phyloP scores from a whole-genome alignment of 352 stramenopile genomes.

The Globisporangium lucens region DNA sequence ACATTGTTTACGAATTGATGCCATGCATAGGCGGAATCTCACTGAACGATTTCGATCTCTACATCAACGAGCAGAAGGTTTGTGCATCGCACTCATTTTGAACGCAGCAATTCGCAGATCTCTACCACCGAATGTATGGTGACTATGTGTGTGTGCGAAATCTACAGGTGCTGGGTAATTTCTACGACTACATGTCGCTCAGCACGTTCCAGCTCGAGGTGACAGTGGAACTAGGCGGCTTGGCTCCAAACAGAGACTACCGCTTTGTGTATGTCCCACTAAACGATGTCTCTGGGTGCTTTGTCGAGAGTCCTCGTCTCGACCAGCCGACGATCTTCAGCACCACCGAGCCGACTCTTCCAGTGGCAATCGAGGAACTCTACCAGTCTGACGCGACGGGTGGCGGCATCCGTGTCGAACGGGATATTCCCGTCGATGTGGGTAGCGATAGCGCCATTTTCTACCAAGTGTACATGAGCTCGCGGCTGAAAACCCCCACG shows the following conservation, averaged over 20 bases:
- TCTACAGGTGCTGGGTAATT: slow-evolving; percentile 26
- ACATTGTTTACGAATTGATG: background rate
- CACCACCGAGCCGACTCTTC: slow-evolving; percentile 23
- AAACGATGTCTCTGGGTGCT: slow-evolving; percentile 52
- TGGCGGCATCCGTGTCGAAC: slow-evolving; percentile 43
- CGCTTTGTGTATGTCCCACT: slow-evolving; percentile 36
- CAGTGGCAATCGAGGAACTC: slow-evolving; percentile 28
- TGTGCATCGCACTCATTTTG: background rate
- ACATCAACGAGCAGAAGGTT: slow-evolving; percentile 31
- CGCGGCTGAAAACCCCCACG: slow-evolving; percentile 1
- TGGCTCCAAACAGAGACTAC: slow-evolving; percentile 36
- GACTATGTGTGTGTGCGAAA: background rate
- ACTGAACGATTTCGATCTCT: slow-evolving; percentile 36
- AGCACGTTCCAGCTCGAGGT: slow-evolving; percentile 29
- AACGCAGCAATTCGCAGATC: too few relatives aligned
- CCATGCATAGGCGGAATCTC: slow-evolving; percentile 25
- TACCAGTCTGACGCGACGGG: slow-evolving; percentile 40
- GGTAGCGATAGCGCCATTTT: slow-evolving; percentile 29
- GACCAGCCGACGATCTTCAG: slow-evolving; percentile 18
- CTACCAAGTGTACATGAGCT: slow-evolving; percentile 60
- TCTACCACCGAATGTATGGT: background rate
- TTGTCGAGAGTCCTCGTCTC: background rate
- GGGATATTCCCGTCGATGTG: slow-evolving; percentile 39
- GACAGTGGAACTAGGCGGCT: slow-evolving; percentile 44
- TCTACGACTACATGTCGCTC: slow-evolving; percentile 22